These are phyloP conservation scores for Xylaria sp. DNA, from an alignment of 495 filamentous ascomycete species.

Conservation along the genomic window DNA sequence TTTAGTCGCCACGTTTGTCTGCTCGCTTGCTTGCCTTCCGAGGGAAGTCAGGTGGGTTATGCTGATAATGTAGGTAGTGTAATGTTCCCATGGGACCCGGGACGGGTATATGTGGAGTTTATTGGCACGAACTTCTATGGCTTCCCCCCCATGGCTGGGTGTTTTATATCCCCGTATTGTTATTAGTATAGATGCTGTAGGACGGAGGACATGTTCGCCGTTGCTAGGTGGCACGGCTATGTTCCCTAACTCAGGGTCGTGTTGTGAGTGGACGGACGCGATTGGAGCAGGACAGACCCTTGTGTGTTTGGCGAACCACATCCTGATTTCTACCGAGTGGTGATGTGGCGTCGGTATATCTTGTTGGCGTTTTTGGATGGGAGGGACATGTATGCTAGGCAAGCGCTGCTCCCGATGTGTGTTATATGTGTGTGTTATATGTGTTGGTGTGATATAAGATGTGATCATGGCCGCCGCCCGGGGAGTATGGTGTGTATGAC, in stretches of 20 bases:
- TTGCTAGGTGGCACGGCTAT: slow-evolving; percentile 10
- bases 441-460: slow-evolving; percentile 9
- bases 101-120: slow-evolving; percentile 19
- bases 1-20: background rate
- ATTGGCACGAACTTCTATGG: background rate
- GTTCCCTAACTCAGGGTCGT: slow-evolving; percentile 3
- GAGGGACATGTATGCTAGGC: background rate
- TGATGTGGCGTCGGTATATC: background rate
- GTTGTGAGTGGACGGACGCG: slow-evolving; percentile 5
- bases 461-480: background rate
- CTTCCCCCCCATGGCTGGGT: slow-evolving; percentile 8
- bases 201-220: slow-evolving; percentile 9
- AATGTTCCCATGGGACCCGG: slow-evolving; percentile 7
- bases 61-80: slow-evolving; percentile 9
- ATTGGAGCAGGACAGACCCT: slow-evolving; percentile 1
- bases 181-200: slow-evolving; percentile 25
- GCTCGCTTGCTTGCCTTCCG: background rate
- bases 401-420: background rate
- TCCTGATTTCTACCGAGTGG: background rate
- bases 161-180: background rate
- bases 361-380: background rate
- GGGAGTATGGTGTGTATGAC: background rate
- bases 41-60: background rate
- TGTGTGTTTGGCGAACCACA: slow-evolving; percentile 1
- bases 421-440: background rate